Evolutionary conservation across 2,329 filamentous ascomycete genomes (phyloP).

Genomic region (Apiospora arundinis): DNA sequence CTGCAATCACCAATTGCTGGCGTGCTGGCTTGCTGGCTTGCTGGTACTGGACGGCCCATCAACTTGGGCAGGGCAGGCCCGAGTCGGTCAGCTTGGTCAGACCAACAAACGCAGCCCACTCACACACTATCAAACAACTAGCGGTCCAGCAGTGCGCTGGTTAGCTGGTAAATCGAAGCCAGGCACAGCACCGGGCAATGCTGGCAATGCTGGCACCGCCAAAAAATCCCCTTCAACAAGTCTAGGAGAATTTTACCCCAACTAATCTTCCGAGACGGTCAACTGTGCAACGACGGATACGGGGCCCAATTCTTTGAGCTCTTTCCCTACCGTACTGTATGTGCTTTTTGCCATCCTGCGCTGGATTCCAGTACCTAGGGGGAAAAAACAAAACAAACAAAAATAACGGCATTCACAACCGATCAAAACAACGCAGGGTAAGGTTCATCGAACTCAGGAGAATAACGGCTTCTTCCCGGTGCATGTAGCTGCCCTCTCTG

Average conservation of each 20-base stretch:
- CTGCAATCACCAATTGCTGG: constrained; percentile 1
- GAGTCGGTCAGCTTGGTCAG: constrained; percentile 12
- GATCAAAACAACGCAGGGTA: background rate
- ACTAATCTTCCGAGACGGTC: constrained; percentile 36
- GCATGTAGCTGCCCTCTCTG: background rate
- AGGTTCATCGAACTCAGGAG: background rate
- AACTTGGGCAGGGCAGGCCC: constrained; percentile 15
- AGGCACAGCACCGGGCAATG: constrained; percentile 7
- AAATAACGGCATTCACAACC: background rate
- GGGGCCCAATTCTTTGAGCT: background rate
- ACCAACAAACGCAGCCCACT: constrained; percentile 14
- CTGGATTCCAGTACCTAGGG: background rate
- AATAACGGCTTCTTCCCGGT: constrained; percentile 1
- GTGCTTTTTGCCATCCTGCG: background rate
- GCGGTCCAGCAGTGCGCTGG: constrained; percentile 7
- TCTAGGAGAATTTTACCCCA: constrained; percentile 40
- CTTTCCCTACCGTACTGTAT: background rate
- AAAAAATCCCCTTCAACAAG: constrained; percentile 35
- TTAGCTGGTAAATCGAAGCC: constrained; percentile 16
- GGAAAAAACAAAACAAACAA: background rate
- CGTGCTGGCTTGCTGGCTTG: background rate
- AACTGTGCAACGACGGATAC: constrained; percentile 8
- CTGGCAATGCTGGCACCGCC: constrained; percentile 10
- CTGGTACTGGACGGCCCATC: constrained; percentile 7
- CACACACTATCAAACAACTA: background rate